Evolutionary conservation across 2,329 filamentous ascomycete genomes (phyloP).

Genomic region (Beauveria asiatica): DNA sequence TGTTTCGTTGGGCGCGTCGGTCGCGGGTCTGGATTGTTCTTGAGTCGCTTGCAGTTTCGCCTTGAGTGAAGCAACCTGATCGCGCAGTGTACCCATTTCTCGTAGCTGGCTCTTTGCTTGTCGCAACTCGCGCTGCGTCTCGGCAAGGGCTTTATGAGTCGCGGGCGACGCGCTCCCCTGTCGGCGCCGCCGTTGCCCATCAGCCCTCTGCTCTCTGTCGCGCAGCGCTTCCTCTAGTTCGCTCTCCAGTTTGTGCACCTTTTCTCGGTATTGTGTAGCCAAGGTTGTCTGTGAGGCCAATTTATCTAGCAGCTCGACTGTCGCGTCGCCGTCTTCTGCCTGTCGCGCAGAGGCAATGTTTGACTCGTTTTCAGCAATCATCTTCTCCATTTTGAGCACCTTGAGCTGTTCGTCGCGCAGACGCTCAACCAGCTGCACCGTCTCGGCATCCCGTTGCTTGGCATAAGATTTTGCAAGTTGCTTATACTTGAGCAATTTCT

Average conservation of each 20-base stretch:
- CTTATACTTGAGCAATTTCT: conserved; percentile 72
- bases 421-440: conserved; percentile 54
- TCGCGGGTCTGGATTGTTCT: conserved; percentile 29
- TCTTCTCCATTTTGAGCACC: conserved; percentile 54
- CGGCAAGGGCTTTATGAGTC: conserved; percentile 42
- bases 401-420: conserved; percentile 61
- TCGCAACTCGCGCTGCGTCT: conserved; percentile 46
- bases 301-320: conserved; percentile 41
- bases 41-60: conserved; percentile 32
- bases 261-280: conserved; percentile 48
- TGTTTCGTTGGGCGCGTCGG: conserved; percentile 21
- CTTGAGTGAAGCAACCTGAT: conserved; percentile 45
- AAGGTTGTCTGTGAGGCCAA: conserved; percentile 50
- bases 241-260: conserved; percentile 50
- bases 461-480: conserved; percentile 71
- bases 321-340: conserved; percentile 25
- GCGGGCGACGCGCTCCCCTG: conserved; percentile 37
- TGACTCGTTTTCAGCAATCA: conserved; percentile 50
- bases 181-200: conserved; percentile 25
- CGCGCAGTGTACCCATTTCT: conserved; percentile 41
- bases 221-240: conserved; percentile 34
- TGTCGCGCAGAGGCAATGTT: conserved; percentile 36
- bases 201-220: conserved; percentile 26
- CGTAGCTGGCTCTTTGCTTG: conserved; percentile 45
- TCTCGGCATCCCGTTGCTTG: conserved; percentile 66